These are phyloP conservation scores for Zarea fungicola DNA, from an alignment of 2,329 filamentous ascomycete genomes.

Conservation along the genomic window DNA sequence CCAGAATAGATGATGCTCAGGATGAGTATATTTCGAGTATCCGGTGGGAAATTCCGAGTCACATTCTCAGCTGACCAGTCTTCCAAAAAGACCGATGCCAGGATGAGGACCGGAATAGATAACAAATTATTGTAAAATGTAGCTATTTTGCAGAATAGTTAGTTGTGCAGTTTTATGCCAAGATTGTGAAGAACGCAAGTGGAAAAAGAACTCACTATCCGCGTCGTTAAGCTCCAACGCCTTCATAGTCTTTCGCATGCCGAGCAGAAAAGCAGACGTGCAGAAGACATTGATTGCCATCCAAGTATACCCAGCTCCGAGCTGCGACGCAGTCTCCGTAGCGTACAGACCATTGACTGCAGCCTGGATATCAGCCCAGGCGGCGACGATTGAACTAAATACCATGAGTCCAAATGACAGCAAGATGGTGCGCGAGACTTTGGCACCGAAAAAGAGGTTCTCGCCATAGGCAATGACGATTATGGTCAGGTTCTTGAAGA, in stretches of 20 bases:
- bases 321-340: slow-evolving; percentile 72
- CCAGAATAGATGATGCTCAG: slow-evolving; percentile 92
- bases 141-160: slow-evolving; percentile 51
- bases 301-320: slow-evolving; percentile 95
- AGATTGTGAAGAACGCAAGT: background rate
- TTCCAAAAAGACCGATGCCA: slow-evolving; percentile 76
- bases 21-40: slow-evolving; percentile 72
- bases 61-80: slow-evolving; percentile 90
- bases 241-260: slow-evolving; percentile 98
- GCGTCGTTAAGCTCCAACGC: slow-evolving; percentile 99
- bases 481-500: slow-evolving; percentile 99
- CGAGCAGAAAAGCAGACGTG: slow-evolving; percentile 80
- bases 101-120: slow-evolving; percentile 84
- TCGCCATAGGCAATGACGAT: slow-evolving; percentile 98
- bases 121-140: slow-evolving; percentile 99
- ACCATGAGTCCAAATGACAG: slow-evolving; percentile 98
- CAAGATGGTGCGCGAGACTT: slow-evolving; percentile 78
- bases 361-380: slow-evolving; percentile 94
- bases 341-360: slow-evolving; percentile 58
- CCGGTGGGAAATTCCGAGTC: slow-evolving; percentile 79
- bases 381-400: slow-evolving; percentile 85
- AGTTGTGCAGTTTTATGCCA: slow-evolving; percentile 25
- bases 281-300: slow-evolving; percentile 97
- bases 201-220: slow-evolving; percentile 68
- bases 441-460: slow-evolving; percentile 96